Base-by-base conservation (phyloP, 208 protist genomes). In the Porcisia hertigi region DNA sequence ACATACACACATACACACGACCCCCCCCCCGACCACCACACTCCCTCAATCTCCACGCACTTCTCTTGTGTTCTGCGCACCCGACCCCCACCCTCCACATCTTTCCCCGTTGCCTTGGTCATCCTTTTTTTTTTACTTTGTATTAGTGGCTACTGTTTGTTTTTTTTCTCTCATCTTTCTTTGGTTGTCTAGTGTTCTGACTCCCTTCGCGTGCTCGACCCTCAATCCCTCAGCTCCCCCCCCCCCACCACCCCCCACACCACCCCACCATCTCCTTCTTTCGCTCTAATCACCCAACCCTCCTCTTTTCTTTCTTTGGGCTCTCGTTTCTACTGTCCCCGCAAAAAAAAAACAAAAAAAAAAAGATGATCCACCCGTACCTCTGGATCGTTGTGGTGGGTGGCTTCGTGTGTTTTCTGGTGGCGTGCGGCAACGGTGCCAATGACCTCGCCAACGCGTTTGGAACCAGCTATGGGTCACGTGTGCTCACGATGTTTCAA, bases 401-500 rank as follows among this genome's bases (percentile, higher is more conserved):
- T 58, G 87, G 82, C 63, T 85, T 96, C 54, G 64, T 93, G 34
- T 73, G 84, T 60, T 94, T 96, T 80, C 76, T 95, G n/a, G 82
- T 89, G 54, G 89, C 83, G 45, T 86, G 80, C 67, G 92, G 87
- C 41, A 92, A 94, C 65, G 94, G 94, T 36, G 89, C 90, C 34
- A 98, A 98, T 58, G 94, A 98, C 73, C 89, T 98, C 45, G 89
- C 90, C 75, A 97, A 97, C 82, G 86, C 92, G 77, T 96, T 97
- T 75, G 94, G 86, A 47, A 96, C 92, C n/a, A 89, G 80, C 63
- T 92, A 96, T 74, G 92, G 91, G 59, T 73, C 86, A 11, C 80
- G 83, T 34, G 82, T 92, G n/a, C 77, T 96, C 45, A 94, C 86
- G 34, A 69, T 96, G 57, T 57, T 75, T 34, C 80, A 92, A 67